Evolutionary conservation across 371 early-diverging fungal species (phyloP).

Genomic region (Catenaria anguillulae): DNA sequence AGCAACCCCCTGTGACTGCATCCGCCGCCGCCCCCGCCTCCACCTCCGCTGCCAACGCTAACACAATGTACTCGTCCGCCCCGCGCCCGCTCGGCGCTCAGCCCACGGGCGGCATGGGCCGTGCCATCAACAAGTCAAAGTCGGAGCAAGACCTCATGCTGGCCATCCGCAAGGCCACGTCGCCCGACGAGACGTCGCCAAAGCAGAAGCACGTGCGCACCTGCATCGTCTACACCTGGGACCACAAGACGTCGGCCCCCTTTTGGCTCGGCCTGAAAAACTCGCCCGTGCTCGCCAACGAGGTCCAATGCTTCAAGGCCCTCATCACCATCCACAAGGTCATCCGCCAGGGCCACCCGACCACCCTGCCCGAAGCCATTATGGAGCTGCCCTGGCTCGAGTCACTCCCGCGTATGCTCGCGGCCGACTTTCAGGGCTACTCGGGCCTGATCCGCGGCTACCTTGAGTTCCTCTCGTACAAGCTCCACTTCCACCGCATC

Average conservation of each 20-base stretch:
- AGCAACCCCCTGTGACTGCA: too few relatives aligned
- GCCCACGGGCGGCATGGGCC: background rate
- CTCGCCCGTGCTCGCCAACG: conserved; percentile 75
- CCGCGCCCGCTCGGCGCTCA: too few relatives aligned
- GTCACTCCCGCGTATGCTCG: background rate
- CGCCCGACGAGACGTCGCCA: conserved; percentile 79
- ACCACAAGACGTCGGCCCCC: conserved; percentile 67
- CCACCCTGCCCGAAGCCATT: conserved; percentile 8
- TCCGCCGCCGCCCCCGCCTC: too few relatives aligned
- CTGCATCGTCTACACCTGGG: conserved; percentile 89
- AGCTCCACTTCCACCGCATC: conserved; percentile 76
- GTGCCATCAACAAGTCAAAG: conserved; percentile 38
- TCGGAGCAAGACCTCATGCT: conserved; percentile 71
- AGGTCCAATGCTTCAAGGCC: conserved; percentile 88
- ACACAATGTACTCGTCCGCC: too few relatives aligned
- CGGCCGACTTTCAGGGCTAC: conserved; percentile 34
- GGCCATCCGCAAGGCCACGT: conserved; percentile 82
- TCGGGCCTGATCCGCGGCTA: conserved; percentile 79
- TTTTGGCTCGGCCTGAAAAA: conserved; percentile 77
- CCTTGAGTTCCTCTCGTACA: conserved; percentile 68
- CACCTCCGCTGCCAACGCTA: too few relatives aligned
- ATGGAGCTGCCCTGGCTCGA: conserved; percentile 3
- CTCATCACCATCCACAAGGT: conserved; percentile 89
- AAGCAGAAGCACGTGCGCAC: conserved; percentile 94
- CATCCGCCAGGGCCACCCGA: conserved; percentile 79